Evolutionary conservation across 371 early-diverging fungal species (phyloP), one percentile per base, ranked within the genome.

Genomic region (Nematocida sp.): DNA sequence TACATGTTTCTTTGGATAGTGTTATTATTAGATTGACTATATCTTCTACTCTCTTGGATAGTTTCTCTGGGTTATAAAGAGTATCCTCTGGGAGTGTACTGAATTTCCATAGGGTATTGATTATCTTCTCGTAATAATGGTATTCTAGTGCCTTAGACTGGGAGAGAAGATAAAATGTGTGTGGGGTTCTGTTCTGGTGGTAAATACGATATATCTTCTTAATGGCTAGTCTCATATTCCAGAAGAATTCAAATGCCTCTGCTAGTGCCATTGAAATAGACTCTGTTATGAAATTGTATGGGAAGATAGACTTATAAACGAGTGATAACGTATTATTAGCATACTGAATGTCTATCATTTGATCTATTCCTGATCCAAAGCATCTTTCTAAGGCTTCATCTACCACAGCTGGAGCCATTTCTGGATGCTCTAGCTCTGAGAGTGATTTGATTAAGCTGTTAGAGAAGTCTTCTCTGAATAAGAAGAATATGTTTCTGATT

Each of bases 391-490:
- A 29, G 4, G 75, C 55, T 23, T 74, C 61, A 27, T 82, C 79
- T 4, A 82, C 60, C 38, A 76, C 46, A 31, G 49, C 62, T 0
- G 38, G 19, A 11, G 13, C 23, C 37, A n/a, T 34, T 9, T 32
- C 49, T n/a, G 41, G 9, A 31, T 62, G 58, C 34, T 53, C 63
- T 11, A 45, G 41, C 13, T 78, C 61, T 45, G 76, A 76, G 15
- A 82, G 25, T 38, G 45, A 61, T 15, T 53, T 29, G 45, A 79
- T 57, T 19, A 82, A 57, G 3, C 45, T 63, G 63, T 79, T 65
- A n/a, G 75, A 75, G 63, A 82, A 82, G 53, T 82, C 80, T 29
- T 45, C 37, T 54, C 80, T 67, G 9, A 75, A 61, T 45, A 76
- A 60, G 34, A 82, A 75, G 70, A 82, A 82, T 2, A 75, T 41